These are phyloP conservation scores for Aphanoascus verrucosus DNA, from an alignment of 2,329 filamentous ascomycete genomes.

Conservation along the genomic window DNA sequence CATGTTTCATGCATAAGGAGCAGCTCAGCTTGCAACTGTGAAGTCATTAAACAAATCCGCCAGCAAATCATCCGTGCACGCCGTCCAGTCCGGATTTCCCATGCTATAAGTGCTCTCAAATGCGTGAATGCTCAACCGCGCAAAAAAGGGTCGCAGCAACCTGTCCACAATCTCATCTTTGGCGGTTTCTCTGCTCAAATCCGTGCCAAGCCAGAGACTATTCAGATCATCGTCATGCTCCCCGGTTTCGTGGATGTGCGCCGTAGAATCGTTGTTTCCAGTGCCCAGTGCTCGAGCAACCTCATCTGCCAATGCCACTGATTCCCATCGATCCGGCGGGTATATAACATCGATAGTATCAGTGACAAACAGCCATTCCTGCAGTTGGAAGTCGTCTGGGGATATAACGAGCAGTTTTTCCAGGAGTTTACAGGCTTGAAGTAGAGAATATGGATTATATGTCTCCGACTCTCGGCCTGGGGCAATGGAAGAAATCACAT, in stretches of 20 bases:
- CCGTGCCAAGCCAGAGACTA: constrained; percentile 34
- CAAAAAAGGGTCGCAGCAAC: constrained; percentile 78
- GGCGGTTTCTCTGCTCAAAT: constrained; percentile 43
- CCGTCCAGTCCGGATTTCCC: constrained; percentile 55
- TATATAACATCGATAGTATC: constrained; percentile 96
- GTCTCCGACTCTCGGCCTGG: constrained; percentile 60
- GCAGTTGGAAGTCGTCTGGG: constrained; percentile 94
- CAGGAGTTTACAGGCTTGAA: constrained; percentile 89
- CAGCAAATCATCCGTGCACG: constrained; percentile 54
- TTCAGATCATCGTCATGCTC: constrained; percentile 24
- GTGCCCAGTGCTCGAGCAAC: constrained; percentile 63
- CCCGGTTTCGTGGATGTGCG: constrained; percentile 18
- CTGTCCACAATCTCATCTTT: constrained; percentile 58
- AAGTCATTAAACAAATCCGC: constrained; percentile 71
- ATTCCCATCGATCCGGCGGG: constrained; percentile 56
- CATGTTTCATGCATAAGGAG: neutral
- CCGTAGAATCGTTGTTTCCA: constrained; percentile 19
- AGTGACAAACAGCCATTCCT: constrained; percentile 94
- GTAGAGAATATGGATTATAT: constrained; percentile 63
- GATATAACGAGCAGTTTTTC: constrained; percentile 77
- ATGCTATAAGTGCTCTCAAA: constrained; percentile 92
- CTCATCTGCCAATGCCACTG: constrained; percentile 72
- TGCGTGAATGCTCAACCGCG: constrained; percentile 79
- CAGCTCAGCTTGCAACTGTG: constrained; percentile 38
- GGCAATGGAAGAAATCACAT: constrained; percentile 63